These are phyloP conservation scores for Debaryomyces sp. DNA, from an alignment of 1,139 yeast species.

Conservation along the genomic window DNA sequence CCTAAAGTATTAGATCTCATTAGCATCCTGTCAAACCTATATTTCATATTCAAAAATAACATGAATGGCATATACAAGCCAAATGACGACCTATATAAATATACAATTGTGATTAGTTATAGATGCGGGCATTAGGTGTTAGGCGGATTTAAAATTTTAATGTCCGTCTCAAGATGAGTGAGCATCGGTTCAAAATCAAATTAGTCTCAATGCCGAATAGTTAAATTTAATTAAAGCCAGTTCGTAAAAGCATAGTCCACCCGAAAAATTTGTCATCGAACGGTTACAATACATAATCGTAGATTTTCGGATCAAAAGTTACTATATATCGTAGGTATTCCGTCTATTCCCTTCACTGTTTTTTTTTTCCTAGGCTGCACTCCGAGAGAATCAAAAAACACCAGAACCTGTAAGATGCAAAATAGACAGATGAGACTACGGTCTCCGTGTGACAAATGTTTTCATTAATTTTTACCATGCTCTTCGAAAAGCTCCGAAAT, in stretches of 20 bases:
- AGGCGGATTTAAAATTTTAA: background rate
- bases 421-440: background rate
- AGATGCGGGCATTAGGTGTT: background rate
- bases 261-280: background rate
- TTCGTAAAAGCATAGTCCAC: background rate
- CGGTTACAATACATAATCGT: background rate
- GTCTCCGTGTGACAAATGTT: background rate
- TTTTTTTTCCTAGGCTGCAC: background rate
- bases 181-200: background rate
- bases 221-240: background rate
- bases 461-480: background rate
- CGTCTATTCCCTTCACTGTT: too few relatives aligned
- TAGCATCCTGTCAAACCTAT: background rate
- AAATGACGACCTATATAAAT: background rate
- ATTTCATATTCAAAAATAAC: background rate
- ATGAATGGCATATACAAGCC: background rate
- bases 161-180: background rate
- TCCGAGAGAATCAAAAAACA: background rate
- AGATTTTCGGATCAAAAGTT: background rate
- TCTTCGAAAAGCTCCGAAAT: background rate
- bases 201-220: background rate
- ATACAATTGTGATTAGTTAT: conserved; percentile 1
- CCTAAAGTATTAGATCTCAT: background rate
- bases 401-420: background rate
- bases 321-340: background rate